Base-by-base conservation (phyloP, 2,329 filamentous ascomycete species). In the Botrytis paeoniae region DNA sequence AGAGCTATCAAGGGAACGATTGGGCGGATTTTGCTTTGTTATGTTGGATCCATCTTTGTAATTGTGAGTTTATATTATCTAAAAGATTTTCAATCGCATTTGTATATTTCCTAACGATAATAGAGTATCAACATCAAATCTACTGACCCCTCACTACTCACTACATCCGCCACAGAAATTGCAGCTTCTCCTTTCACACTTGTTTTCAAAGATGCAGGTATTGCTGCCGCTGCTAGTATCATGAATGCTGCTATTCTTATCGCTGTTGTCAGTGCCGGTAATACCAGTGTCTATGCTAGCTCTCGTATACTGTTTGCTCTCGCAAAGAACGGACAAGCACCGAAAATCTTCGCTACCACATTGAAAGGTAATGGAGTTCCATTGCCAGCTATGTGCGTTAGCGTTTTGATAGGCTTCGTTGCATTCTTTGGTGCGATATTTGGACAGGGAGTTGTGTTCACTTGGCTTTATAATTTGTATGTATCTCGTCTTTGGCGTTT, bases 1-100 rank as follows among this genome's bases (percentile, higher is more conserved):
- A 79, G 80, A 29, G 94, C 94, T 16, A 90, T 96, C 78, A 96
- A 95, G 83, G 94, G 97, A 81, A 93, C 97, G 32, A n/a, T 69
- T 16, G 97, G 94, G 93, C 91, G 94, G 78, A 97, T 97, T 79
- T 89, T 91, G 10, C 86, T 96, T 22, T 73, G 97, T 84, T 97
- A 97, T 84, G 86, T 97, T 83, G 91, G 91, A 60, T 88, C 87
- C 12, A 91, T 91, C 59, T 88, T 94, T 80, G 93, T 93, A 83
- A 93, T 92, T 74, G 65, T 69, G 41, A 8, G 65, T 57, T 29
- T 54, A 2, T 6, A 54, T 16, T 6, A 54, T 54, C 3, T 18
- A 2, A 54, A 25, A 16, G n/a, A 29, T 10, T 18, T 5, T 8
- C 25, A 25, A n/a, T 39, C 3, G 25, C 18, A 18, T 18, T 43